Percentiles rank a stretch among this genome's conserved stretches.
Evolutionary conservation across 257 asterid genomes (phyloP).

Genomic region (Solanum boliviense): DNA sequence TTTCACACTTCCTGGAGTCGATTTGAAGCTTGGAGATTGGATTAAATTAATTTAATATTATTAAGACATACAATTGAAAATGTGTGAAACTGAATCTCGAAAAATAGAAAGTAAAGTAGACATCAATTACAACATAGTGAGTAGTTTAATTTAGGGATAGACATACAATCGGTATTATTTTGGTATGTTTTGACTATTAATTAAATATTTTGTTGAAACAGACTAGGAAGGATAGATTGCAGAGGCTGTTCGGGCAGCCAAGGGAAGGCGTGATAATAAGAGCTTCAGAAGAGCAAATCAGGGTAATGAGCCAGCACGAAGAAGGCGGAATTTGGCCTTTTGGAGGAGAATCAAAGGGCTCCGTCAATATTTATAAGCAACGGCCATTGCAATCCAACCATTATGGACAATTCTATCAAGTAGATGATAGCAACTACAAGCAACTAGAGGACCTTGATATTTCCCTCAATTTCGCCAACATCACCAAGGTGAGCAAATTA

Average conservation of each 20-base stretch:
- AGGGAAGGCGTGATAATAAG: slow-evolving; percentile 34
- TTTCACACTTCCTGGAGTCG: too few relatives aligned
- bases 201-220: not conserved
- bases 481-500: slow-evolving; percentile 24
- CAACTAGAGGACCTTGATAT: slow-evolving; percentile 36
- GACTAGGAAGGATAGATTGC: slow-evolving; percentile 26
- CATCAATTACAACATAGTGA: too few relatives aligned
- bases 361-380: slow-evolving; percentile 23
- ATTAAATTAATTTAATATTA: too few relatives aligned
- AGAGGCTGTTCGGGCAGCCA: slow-evolving; percentile 36
- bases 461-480: slow-evolving; percentile 32
- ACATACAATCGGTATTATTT: too few relatives aligned
- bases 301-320: slow-evolving; percentile 35
- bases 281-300: slow-evolving; percentile 53
- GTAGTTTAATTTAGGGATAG: too few relatives aligned
- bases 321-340: slow-evolving; percentile 68
- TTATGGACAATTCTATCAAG: slow-evolving; percentile 47
- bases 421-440: slow-evolving; percentile 14
- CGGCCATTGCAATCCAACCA: slow-evolving; percentile 30
- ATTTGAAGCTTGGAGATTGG: too few relatives aligned
- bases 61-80: too few relatives aligned
- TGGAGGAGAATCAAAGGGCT: slow-evolving; percentile 31
- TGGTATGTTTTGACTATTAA: not conserved
- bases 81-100: too few relatives aligned
- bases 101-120: too few relatives aligned